Base-by-base conservation (phyloP, 106 monocot genomes). In the Triglochin maritima region DNA sequence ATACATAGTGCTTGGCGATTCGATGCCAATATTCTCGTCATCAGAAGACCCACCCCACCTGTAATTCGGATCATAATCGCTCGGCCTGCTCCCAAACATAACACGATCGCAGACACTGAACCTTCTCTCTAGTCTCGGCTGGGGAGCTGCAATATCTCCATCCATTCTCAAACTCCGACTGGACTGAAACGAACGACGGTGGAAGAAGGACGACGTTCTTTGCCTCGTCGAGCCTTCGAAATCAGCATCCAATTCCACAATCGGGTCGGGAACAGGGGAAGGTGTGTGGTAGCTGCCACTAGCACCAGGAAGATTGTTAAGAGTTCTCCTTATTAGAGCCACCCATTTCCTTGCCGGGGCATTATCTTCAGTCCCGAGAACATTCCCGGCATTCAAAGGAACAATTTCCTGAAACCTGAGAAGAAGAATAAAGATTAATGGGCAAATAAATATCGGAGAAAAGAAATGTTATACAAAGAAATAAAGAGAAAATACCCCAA, bases 311-410 rank as follows among this genome's bases (percentile, higher is more conserved):
- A 83, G 78, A 65, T 70, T 82, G 80, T 88, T 85, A 7, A 88
- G 67, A 44, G 84, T 82, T 74, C 62, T 85, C 64, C 82, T 77
- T 63, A 88, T 82, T 10, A 88, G 71, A 56, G 82, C 69, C 14
- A 85, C 67, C 88, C 88, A 88, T 78, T 88, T 88, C 41, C 67
- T 81, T 3, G 88, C 88, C 2, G 88, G 88, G 49, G 69, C 84
- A 67, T 80, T 84, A 44, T 88, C 88, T 59, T 88, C 84, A 2
- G 87, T 65, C 6, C 87, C 87, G 3, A 88, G 84, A 63, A 87
- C 87, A 77, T 88, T 88, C 10, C 84, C 88, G 7, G 88, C 88
- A 72, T 84, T 88, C 60, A 88, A 55, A 4, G 88, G 88, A 63
- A 87, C 87, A 56, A 87, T 87, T 64, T 87, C 87, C 60, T 87